A percentile compares a stretch with the other conserved stretches of the same genome.
These are phyloP conservation scores for Aspergillus tamarii DNA, from an alignment of 2,329 filamentous ascomycete genomes.

Conservation along the genomic window DNA sequence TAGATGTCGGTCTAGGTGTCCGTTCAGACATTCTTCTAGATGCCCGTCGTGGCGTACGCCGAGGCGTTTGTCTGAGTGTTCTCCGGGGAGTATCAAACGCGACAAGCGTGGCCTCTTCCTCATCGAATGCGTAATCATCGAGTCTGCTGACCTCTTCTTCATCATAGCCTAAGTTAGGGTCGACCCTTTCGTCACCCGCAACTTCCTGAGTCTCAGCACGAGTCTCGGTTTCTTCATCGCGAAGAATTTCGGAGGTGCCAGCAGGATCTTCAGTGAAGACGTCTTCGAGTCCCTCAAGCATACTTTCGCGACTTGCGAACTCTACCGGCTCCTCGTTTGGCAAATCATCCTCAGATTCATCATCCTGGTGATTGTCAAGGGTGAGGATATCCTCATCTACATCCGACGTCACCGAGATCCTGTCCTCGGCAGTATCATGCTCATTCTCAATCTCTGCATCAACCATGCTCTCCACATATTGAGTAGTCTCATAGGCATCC, in stretches of 20 bases:
- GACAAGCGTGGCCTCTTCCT: constrained; percentile 25
- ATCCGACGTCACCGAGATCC: background rate
- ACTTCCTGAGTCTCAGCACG: constrained; percentile 2
- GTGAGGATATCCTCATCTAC: background rate
- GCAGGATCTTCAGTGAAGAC: constrained; percentile 20
- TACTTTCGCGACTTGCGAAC: background rate
- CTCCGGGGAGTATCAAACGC: constrained; percentile 21
- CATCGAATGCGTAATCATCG: constrained; percentile 19
- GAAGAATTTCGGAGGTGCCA: background rate
- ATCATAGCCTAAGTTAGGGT: background rate
- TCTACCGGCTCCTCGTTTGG: background rate
- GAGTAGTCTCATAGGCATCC: background rate
- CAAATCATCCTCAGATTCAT: background rate
- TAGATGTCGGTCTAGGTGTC: background rate
- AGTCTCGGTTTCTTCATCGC: constrained; percentile 3
- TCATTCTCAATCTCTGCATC: background rate
- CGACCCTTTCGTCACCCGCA: constrained; percentile 1
- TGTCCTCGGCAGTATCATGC: background rate
- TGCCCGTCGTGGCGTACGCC: background rate
- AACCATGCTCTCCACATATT: background rate
- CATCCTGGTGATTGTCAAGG: background rate
- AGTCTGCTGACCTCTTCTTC: constrained; percentile 21
- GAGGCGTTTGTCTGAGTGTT: background rate
- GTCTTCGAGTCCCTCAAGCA: constrained; percentile 22
- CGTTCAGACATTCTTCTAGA: background rate